Conservation (phyloP, 441 rosid species). For the Gossypium schwendimanii region DNA sequence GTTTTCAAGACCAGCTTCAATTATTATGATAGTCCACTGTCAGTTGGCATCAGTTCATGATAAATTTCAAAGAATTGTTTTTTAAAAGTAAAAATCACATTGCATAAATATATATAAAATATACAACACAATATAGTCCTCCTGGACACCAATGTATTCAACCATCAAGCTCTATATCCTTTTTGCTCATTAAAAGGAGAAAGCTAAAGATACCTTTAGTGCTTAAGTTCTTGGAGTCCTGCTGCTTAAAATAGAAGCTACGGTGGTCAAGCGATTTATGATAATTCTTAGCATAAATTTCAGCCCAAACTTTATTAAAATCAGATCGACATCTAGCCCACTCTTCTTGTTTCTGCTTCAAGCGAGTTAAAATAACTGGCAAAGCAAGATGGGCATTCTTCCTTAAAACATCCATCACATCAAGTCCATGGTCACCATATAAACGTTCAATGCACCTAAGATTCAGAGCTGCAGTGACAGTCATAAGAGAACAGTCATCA, state of each 20-base stretch:
- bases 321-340: slow-evolving; percentile 94
- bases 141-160: neutral
- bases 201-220: slow-evolving; percentile 57
- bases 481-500: slow-evolving; percentile 18
- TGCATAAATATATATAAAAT: slow-evolving; percentile 2
- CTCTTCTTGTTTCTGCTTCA: slow-evolving; percentile 99
- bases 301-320: slow-evolving; percentile 98
- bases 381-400: slow-evolving; percentile 81
- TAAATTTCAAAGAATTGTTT: neutral
- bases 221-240: slow-evolving; percentile 86
- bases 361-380: slow-evolving; percentile 86
- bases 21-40: neutral
- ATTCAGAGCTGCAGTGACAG: slow-evolving; percentile 57
- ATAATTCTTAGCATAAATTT: slow-evolving; percentile 88
- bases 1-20: neutral
- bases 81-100: neutral
- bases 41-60: neutral
- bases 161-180: neutral
- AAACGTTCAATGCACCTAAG: slow-evolving; percentile 91
- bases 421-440: slow-evolving; percentile 98
- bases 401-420: slow-evolving; percentile 79
- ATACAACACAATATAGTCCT: neutral
- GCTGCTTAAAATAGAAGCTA: slow-evolving; percentile 97
- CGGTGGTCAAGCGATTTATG: slow-evolving; percentile 97
- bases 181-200: neutral